Conservation (phyloP, 352 stramenopile genomes). For the Blastocystis sp. region DNA sequence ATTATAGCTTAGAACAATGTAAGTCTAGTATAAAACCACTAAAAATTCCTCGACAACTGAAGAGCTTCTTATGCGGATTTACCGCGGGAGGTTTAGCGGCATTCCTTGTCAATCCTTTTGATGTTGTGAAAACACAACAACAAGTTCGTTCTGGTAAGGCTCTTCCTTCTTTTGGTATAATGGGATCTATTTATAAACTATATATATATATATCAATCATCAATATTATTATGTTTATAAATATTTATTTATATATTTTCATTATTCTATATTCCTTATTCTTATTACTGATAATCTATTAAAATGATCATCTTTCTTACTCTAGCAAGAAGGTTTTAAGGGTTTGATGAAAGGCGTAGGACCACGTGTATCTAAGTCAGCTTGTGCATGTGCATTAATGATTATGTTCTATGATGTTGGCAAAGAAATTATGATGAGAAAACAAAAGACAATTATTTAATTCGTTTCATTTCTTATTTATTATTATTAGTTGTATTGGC, state of each 20-base stretch:
- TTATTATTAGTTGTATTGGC: too few relatives aligned
- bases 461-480: too few relatives aligned
- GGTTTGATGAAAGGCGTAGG: conserved; percentile 33
- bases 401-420: conserved; percentile 37
- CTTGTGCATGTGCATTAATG: conserved; percentile 27
- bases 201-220: too few relatives aligned
- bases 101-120: conserved; percentile 37
- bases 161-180: conserved; percentile 33
- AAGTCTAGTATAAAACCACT: conserved; percentile 14
- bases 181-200: conserved; percentile 17
- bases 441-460: conserved; percentile 8
- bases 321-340: conserved; percentile 17
- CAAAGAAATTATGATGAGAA: conserved; percentile 14
- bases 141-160: conserved; percentile 35
- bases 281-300: too few relatives aligned
- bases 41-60: conserved; percentile 11
- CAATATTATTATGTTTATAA: too few relatives aligned
- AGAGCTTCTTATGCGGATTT: conserved; percentile 32
- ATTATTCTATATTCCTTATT: too few relatives aligned
- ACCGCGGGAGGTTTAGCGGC: conserved; percentile 27
- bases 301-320: too few relatives aligned
- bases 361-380: conserved; percentile 29
- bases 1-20: conserved; percentile 24
- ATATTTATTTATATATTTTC: too few relatives aligned
- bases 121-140: conserved; percentile 36